These are phyloP conservation scores for Aspergillus vadensis DNA, from an alignment of 2,329 filamentous ascomycete species.

Conservation along the genomic window DNA sequence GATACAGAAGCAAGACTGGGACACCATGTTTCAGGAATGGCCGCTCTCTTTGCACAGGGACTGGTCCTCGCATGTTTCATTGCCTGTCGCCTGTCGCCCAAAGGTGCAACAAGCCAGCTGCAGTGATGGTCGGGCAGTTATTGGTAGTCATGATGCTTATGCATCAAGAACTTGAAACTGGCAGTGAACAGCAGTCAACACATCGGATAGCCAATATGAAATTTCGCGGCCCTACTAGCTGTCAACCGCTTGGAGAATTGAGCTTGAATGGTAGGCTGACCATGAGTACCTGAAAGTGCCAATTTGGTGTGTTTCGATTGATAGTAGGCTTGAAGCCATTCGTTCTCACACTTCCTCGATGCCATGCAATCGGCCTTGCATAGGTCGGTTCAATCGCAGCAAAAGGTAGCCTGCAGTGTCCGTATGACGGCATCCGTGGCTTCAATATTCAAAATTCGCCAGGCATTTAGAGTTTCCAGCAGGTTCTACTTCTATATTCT, in stretches of 20 bases:
- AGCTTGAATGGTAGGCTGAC: slow-evolving; percentile 52
- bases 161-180: slow-evolving; percentile 47
- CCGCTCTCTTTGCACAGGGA: slow-evolving; percentile 44
- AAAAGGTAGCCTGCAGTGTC: slow-evolving; percentile 47
- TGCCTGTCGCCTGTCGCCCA: slow-evolving; percentile 43
- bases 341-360: slow-evolving; percentile 40
- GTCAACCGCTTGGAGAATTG: slow-evolving; percentile 52
- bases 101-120: slow-evolving; percentile 52
- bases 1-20: neutral
- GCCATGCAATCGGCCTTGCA: slow-evolving; percentile 41
- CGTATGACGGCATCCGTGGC: slow-evolving; percentile 49
- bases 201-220: slow-evolving; percentile 52
- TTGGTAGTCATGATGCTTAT: slow-evolving; percentile 50
- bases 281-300: slow-evolving; percentile 45
- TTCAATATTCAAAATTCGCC: slow-evolving; percentile 40
- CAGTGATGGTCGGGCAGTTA: slow-evolving; percentile 55
- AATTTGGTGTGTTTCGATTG: slow-evolving; percentile 31
- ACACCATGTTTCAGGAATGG: slow-evolving; percentile 42
- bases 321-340: slow-evolving; percentile 43
- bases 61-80: slow-evolving; percentile 42
- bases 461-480: slow-evolving; percentile 42
- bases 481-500: slow-evolving; percentile 43
- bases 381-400: slow-evolving; percentile 44
- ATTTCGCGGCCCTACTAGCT: slow-evolving; percentile 53
- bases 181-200: slow-evolving; percentile 48